Evolutionary conservation across 768 basidiomycete genomes (phyloP).

Genomic region (Lactifluus piperatus): DNA sequence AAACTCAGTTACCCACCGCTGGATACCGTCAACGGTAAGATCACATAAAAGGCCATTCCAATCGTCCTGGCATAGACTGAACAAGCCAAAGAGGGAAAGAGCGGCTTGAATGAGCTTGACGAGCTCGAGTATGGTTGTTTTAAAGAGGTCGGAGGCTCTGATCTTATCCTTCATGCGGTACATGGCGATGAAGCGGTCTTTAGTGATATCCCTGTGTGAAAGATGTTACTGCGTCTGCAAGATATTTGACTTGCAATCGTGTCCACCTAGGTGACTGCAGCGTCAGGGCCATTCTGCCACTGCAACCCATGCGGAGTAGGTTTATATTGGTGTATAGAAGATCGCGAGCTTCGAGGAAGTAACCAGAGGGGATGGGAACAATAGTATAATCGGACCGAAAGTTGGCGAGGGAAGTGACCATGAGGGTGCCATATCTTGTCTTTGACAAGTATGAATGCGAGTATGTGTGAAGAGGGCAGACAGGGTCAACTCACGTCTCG

Average conservation of each 20-base stretch:
- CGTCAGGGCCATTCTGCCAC: conserved; percentile 68
- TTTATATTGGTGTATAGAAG: conserved; percentile 77
- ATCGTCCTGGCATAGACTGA: conserved; percentile 31
- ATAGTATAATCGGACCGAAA: conserved; percentile 86
- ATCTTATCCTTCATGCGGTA: conserved; percentile 49
- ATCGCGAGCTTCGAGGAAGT: conserved; percentile 53
- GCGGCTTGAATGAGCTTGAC: conserved; percentile 67
- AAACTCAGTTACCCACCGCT: conserved; percentile 56
- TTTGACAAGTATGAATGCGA: conserved; percentile 21
- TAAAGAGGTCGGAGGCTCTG: conserved; percentile 37
- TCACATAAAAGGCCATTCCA: conserved; percentile 70
- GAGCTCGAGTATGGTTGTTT: conserved; percentile 61
- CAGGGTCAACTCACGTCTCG: conserved; percentile 38
- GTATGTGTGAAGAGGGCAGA: conserved; percentile 7
- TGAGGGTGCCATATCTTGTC: conserved; percentile 60
- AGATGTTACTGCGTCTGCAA: not conserved
- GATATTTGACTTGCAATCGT: not conserved
- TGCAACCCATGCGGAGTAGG: conserved; percentile 76
- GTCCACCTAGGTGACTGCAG: conserved; percentile 65
- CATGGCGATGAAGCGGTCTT: conserved; percentile 67
- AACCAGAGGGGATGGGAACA: conserved; percentile 64
- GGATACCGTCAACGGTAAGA: conserved; percentile 61
- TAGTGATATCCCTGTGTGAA: conserved; percentile 56
- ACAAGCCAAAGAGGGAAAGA: conserved; percentile 65
- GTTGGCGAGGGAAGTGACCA: conserved; percentile 79